Base-by-base conservation (phyloP, 2,329 filamentous ascomycete genomes). In the Penicillium nordicum region DNA sequence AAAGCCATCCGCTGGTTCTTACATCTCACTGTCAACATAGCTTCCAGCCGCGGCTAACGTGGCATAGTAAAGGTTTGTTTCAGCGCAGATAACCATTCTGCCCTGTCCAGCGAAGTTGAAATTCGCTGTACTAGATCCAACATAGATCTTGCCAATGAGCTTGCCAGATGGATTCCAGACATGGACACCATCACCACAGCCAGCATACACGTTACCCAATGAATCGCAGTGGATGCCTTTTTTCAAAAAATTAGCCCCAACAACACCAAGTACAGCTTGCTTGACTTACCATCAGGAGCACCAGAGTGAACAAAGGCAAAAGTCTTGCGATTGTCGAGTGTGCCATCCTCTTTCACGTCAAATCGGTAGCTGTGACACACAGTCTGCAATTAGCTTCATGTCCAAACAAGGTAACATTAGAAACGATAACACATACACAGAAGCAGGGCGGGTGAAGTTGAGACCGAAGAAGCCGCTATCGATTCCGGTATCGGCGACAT, bases 191-290 rank as follows among this genome's bases (percentile, higher is more conserved):
- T 84, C 81, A 0, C 79, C 80, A 56, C 79, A 81, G 0, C 78
- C 80, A 10, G 77, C 76, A 69, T 82, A 84, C 1, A 85, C 78
- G 63, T 84, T 84, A 8, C 82, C 82, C n/a, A 76, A 64, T 0
- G 72, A 73, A 64, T 84, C 82, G 43, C 77, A 77, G 57, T 81
- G 79, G 52, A 82, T 69, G 14, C 71, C 70, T 63, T 25, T 21
- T 18, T 29, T 2, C 4, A 27, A 49, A 10, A 29, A 1, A 41
- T 32, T 18, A 48, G 45, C 18, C 14, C 12, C 1, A 11, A 23
- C 5, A 32, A 18, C 27, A 27, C 16, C 4, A 25, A 25, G 3
- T 40, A 7, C 10, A 12, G 7, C 8, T 34, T 32, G n/a, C n/a
- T 55, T 10, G 27, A 53, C 50, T 51, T 52, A 61, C 59, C 59